These are phyloP conservation scores for Ganoderma sinense DNA, from an alignment of 1,284 basidiomycete species.

Conservation along the genomic window DNA sequence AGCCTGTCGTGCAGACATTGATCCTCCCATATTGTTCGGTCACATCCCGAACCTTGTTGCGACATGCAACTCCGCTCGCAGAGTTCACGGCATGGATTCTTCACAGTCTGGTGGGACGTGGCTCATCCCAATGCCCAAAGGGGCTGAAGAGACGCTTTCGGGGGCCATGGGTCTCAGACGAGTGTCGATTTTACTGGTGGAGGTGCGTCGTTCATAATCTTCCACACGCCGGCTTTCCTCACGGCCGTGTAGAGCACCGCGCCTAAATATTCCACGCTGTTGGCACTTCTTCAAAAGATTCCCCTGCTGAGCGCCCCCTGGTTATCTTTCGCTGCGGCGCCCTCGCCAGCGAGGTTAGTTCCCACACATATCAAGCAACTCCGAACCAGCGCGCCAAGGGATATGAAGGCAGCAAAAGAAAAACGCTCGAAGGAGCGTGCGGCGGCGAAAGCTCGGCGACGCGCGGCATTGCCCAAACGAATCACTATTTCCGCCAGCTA, in stretches of 20 bases:
- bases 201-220: constrained; percentile 47
- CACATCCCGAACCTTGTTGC: constrained; percentile 81
- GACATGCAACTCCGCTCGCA: constrained; percentile 63
- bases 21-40: constrained; percentile 73
- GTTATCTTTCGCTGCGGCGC: constrained; percentile 48
- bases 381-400: constrained; percentile 81
- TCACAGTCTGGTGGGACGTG: constrained; percentile 45
- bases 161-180: constrained; percentile 72
- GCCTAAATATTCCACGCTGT: constrained; percentile 47
- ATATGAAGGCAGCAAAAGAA: constrained; percentile 78
- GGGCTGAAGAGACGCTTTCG: constrained; percentile 73
- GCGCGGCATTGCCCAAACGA: constrained; percentile 13
- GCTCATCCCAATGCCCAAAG: constrained; percentile 76
- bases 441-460: constrained; percentile 49
- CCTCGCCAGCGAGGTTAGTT: constrained; percentile 46
- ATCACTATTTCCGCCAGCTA: constrained; percentile 9
- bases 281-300: constrained; percentile 52
- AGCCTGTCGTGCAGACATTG: constrained; percentile 75
- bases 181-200: constrained; percentile 72
- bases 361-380: constrained; percentile 89
- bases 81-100: constrained; percentile 15
- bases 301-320: constrained; percentile 69
- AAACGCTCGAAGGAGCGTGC: constrained; percentile 62
- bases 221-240: background rate
- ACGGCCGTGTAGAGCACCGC: constrained; percentile 42